These are phyloP conservation scores for Leptographium lundbergii DNA, from an alignment of 2,329 filamentous ascomycete species.

Conservation along the genomic window DNA sequence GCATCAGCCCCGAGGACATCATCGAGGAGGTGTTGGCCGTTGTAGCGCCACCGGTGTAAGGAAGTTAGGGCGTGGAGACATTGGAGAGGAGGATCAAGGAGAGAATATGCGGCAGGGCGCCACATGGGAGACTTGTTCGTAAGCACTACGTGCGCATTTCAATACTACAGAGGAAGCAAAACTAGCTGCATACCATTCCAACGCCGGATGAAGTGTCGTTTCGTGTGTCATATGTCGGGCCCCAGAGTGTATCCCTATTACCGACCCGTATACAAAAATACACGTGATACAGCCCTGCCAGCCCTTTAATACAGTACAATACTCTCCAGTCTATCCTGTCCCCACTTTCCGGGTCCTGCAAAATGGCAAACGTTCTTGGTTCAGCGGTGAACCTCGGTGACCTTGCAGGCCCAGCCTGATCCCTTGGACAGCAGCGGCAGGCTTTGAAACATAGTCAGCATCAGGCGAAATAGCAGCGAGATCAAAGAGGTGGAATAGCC, in stretches of 20 bases:
- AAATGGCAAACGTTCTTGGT: neutral
- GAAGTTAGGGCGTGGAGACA: too few relatives aligned
- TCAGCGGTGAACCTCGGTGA: constrained; percentile 54
- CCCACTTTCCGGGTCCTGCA: neutral
- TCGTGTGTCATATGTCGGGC: neutral
- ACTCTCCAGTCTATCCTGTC: neutral
- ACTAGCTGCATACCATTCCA: neutral
- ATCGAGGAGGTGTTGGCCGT: constrained; percentile 50
- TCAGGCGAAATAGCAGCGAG: neutral
- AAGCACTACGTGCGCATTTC: neutral
- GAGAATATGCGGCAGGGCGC: too few relatives aligned
- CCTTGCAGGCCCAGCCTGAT: constrained; percentile 83
- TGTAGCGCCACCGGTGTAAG: constrained; percentile 41
- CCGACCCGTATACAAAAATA: neutral
- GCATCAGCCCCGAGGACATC: constrained; percentile 46
- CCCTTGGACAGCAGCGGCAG: constrained; percentile 68
- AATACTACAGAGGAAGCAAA: neutral
- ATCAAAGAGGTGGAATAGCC: neutral
- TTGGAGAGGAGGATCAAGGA: too few relatives aligned
- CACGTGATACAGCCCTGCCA: neutral
- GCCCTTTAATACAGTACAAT: neutral
- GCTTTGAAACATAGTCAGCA: constrained; percentile 37
- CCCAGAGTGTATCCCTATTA: neutral
- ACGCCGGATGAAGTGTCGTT: neutral
- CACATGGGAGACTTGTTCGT: too few relatives aligned